phyloP scores from a whole-genome alignment of 129 eudicot genomes.

The Escallonia herrerae region DNA sequence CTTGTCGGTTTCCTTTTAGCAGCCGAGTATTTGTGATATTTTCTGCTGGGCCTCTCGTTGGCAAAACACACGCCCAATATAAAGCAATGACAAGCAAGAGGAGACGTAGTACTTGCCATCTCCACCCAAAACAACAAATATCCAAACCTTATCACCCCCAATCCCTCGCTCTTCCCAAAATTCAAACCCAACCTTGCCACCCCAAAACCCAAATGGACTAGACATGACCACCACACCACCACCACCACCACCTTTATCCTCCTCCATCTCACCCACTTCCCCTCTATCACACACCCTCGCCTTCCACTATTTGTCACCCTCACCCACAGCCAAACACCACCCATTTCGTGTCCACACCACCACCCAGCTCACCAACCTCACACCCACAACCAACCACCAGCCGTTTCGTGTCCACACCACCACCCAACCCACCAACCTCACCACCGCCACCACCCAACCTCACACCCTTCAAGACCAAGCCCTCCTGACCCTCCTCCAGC shows the following conservation, averaged over 20 bases:
- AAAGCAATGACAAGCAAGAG: not conserved
- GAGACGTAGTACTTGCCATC: not conserved
- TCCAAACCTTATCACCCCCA: not conserved
- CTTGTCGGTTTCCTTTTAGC: too few relatives aligned
- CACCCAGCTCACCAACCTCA: constrained; percentile 19
- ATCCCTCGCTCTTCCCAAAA: not conserved
- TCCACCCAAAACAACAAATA: not conserved
- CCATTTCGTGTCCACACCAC: constrained; percentile 36
- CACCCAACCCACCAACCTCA: constrained; percentile 27
- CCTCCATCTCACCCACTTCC: constrained; percentile 12
- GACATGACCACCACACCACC: constrained; percentile 50
- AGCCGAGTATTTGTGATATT: too few relatives aligned
- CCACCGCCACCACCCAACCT: constrained; percentile 6
- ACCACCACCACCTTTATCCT: constrained; percentile 23
- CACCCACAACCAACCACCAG: constrained; percentile 3
- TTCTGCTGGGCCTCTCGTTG: too few relatives aligned
- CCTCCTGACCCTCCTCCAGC: constrained; percentile 70
- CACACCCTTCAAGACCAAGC: constrained; percentile 32
- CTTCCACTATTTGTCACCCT: constrained; percentile 9
- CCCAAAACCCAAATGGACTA: constrained; percentile 21
- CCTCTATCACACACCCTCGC: constrained; percentile 12
- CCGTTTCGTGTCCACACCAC: constrained; percentile 23
- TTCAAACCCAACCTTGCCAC: not conserved
- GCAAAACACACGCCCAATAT: too few relatives aligned
- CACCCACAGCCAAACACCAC: constrained; percentile 26